Evolutionary conservation across 2,329 filamentous ascomycete genomes (phyloP).

Genomic region (Domatiomyces globalis): DNA sequence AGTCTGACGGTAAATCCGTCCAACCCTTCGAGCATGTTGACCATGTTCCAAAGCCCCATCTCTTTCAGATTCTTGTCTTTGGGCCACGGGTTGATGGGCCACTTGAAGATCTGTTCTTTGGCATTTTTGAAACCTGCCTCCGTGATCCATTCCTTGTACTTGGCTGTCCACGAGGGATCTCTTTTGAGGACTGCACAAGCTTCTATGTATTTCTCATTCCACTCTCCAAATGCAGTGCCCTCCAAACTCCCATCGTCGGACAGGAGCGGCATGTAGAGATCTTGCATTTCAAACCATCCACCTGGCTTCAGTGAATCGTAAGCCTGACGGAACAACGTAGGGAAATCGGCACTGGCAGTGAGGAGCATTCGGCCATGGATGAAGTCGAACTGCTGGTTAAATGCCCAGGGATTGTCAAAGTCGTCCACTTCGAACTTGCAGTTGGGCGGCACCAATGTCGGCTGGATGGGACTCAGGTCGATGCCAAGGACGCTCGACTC

Average conservation of each 20-base stretch:
- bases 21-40: constrained; percentile 12
- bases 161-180: not conserved
- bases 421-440: constrained; percentile 23
- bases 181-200: constrained; percentile 18
- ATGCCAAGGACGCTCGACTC: constrained; percentile 9
- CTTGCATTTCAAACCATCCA: constrained; percentile 29
- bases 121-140: constrained; percentile 18
- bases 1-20: constrained; percentile 16
- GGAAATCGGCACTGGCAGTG: not conserved
- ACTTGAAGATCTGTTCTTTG: constrained; percentile 14
- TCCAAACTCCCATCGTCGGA: constrained; percentile 27
- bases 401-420: constrained; percentile 14
- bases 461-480: constrained; percentile 17
- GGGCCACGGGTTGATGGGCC: constrained; percentile 18
- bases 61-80: constrained; percentile 18
- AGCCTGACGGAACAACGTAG: constrained; percentile 2
- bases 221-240: constrained; percentile 21
- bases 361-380: constrained; percentile 11
- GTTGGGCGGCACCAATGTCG: constrained; percentile 20
- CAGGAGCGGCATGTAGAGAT: constrained; percentile 20
- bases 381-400: constrained; percentile 16
- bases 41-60: constrained; percentile 12
- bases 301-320: constrained; percentile 22
- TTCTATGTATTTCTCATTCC: constrained; percentile 18
- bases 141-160: constrained; percentile 11